Evolutionary conservation across 257 asterid genomes (phyloP).

Genomic region (Primulina huaijiensis): DNA sequence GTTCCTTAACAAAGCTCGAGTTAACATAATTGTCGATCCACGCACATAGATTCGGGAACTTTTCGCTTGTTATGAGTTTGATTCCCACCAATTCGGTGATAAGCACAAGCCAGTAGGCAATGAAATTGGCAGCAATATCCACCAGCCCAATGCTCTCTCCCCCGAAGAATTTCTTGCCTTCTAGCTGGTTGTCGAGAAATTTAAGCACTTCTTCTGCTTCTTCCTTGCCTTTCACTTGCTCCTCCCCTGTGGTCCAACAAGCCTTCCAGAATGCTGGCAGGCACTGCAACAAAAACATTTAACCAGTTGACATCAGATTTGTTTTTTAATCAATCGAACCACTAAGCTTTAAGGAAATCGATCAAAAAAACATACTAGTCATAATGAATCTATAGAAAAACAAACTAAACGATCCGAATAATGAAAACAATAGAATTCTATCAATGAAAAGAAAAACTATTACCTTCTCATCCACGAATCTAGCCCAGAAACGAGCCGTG

Average conservation of each 20-base stretch:
- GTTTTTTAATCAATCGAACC: not conserved
- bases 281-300: conserved; percentile 24
- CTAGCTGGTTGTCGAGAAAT: conserved; percentile 31
- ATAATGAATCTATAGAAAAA: too few species aligned
- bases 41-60: not conserved
- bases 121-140: conserved; percentile 31
- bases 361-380: too few species aligned
- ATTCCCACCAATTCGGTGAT: conserved; percentile 28
- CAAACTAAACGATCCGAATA: too few species aligned
- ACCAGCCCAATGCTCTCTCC: conserved; percentile 39
- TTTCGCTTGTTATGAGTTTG: conserved; percentile 29
- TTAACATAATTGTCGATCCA: not conserved
- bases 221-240: conserved; percentile 32
- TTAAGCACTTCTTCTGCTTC: conserved; percentile 31
- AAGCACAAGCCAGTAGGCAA: conserved; percentile 29
- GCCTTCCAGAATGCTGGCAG: conserved; percentile 27
- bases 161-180: conserved; percentile 43
- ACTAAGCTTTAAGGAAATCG: too few species aligned
- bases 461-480: conserved; percentile 40
- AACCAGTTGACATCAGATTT: not conserved
- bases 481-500: conserved; percentile 39
- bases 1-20: not conserved
- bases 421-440: too few species aligned
- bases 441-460: not conserved
- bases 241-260: conserved; percentile 28